Conservation (phyloP, 2,329 filamentous ascomycete species). For the Claviceps humidiphila region DNA sequence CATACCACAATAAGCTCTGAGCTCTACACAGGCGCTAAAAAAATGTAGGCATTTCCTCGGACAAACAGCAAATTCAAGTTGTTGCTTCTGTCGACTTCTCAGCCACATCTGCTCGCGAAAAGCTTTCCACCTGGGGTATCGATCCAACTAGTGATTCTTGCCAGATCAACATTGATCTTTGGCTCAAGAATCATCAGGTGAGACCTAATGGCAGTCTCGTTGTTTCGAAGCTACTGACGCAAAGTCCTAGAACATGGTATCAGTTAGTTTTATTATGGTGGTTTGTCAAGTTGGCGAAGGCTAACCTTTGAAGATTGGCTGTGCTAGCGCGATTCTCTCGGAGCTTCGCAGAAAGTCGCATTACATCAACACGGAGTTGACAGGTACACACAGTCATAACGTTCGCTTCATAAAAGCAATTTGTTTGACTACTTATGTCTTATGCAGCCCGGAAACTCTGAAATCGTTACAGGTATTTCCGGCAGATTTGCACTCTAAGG, state of each 20-base stretch:
- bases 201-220: neutral
- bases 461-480: conserved; percentile 74
- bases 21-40: conserved; percentile 14
- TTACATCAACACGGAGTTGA: conserved; percentile 15
- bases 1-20: neutral
- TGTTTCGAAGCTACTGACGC: conserved; percentile 20
- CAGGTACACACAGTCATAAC: neutral
- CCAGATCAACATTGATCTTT: neutral
- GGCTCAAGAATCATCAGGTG: neutral
- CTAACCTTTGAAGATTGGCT: conserved; percentile 48
- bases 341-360: conserved; percentile 55
- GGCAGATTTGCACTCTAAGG: conserved; percentile 70
- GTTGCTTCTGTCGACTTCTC: conserved; percentile 3
- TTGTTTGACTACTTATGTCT: conserved; percentile 52
- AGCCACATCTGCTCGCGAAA: conserved; percentile 3
- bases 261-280: conserved; percentile 30
- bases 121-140: neutral
- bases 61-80: neutral
- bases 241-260: conserved; percentile 59
- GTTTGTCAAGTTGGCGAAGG: neutral
- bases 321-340: conserved; percentile 73
- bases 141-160: neutral
- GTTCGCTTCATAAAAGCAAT: conserved; percentile 43
- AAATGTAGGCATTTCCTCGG: neutral
- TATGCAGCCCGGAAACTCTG: conserved; percentile 70